Base-by-base conservation (phyloP, 345 rosid genomes). In the Eucalyptus tenuipes region DNA sequence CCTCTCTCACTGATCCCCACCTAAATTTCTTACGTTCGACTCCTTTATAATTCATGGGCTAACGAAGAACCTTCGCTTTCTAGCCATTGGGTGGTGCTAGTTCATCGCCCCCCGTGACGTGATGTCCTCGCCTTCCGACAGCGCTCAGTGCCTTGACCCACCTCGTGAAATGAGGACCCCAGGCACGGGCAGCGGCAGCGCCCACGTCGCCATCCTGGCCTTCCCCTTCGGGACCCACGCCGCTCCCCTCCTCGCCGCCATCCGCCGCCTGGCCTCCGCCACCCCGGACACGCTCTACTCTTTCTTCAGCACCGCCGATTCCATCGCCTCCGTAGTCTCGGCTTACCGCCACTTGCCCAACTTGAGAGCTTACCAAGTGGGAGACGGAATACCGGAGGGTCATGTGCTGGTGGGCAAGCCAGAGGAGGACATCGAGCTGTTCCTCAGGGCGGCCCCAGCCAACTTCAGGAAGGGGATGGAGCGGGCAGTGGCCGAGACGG, bases 141-240 rank as follows among this genome's bases (percentile, higher is more conserved):
- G 45, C 68, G 20, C 15, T 45, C 20, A 2, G 24, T 18, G 8
- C 17, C 10, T 20, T 20, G 25, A 53, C 57, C 25, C 25, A 53
- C 53, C 53, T 49, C 18, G 18, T 13, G 18, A 49, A 49, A 49
- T 20, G 57, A 20, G 57, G 57, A 20, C 2, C 20, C 53, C n/a
- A n/a, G n/a, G n/a, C 84, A 4, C 29, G 2, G 84, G 84, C 82
- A 75, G 82, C 10, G 82, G 82, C 47, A 75, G 84, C 47, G 47
- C 84, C 84, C 95, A 93, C 47, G 91, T 92, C 2, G 95, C 91
- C 3, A 91, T 91, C 64, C 86, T 94, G 5, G 91, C 94, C 22
- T 93, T 94, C 88, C 96, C 96, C 17, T 92, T 92, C 87, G n/a
- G 89, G 85, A 71, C 92, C 86, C 95, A 94, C 25, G 92, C 92